Conservation (phyloP, 2,329 filamentous ascomycete species). For the Drechmeria coniospora region DNA sequence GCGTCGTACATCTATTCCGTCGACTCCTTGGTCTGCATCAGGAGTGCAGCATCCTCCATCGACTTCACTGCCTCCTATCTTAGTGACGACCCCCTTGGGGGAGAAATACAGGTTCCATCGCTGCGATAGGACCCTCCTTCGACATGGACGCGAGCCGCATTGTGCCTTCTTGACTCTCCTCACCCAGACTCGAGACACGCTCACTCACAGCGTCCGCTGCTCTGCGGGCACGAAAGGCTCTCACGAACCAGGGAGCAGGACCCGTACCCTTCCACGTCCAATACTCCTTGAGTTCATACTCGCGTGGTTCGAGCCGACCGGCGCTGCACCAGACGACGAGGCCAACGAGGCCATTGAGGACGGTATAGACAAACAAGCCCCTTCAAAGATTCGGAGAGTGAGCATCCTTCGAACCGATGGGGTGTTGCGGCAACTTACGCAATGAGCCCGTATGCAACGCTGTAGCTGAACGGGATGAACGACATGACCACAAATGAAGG, state of each 20-base stretch:
- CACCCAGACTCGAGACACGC: no score
- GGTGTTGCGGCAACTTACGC: conserved; percentile 31
- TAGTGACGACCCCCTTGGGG: no score
- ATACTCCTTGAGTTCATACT: conserved; percentile 40
- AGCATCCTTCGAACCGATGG: neutral
- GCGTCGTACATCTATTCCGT: no score
- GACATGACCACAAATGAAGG: conserved; percentile 63
- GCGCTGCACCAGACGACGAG: conserved; percentile 27
- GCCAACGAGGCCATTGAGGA: conserved; percentile 32
- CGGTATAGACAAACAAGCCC: conserved; percentile 37
- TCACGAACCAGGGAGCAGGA: conserved; percentile 31
- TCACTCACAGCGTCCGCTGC: no score
- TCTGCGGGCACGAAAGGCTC: conserved; percentile 18
- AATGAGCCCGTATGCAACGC: conserved; percentile 62
- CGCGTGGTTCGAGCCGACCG: conserved; percentile 28
- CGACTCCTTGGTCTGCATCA: no score
- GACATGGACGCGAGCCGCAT: no score
- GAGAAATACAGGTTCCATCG: no score
- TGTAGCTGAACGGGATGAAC: conserved; percentile 67
- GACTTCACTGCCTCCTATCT: no score
- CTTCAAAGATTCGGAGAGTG: conserved; percentile 12
- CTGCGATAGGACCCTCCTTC: no score
- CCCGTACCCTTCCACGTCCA: conserved; percentile 37
- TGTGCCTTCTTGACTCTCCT: no score
- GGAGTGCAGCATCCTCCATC: no score